Conservation (phyloP, 441 rosid genomes). For the Manihot esculenta region DNA sequence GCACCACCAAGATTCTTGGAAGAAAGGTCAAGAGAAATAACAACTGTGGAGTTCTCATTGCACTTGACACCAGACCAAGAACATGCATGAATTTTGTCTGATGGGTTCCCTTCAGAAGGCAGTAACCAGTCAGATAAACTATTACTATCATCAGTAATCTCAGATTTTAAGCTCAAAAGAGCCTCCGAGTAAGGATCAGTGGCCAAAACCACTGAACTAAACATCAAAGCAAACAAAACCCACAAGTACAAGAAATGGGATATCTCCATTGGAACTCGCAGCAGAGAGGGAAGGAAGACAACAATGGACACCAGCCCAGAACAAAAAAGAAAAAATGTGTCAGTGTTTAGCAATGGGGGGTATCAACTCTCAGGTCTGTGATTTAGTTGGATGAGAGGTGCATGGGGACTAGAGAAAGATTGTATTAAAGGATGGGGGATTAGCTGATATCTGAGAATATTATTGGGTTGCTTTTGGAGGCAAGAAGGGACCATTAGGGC, state of each 20-base stretch:
- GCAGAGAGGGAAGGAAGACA: conserved; percentile 16
- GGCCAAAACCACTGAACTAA: conserved; percentile 24
- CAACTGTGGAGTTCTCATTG: conserved; percentile 48
- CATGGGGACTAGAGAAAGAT: conserved; percentile 75
- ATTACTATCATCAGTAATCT: conserved; percentile 42
- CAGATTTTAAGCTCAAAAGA: conserved; percentile 68
- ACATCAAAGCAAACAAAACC: conserved; percentile 29
- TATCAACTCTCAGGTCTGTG: neutral
- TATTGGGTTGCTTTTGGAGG: conserved; percentile 34
- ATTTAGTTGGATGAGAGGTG: conserved; percentile 32
- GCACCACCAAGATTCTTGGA: conserved; percentile 60
- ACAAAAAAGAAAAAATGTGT: conserved; percentile 1
- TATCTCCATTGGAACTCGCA: conserved; percentile 59
- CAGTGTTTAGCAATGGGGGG: conserved; percentile 14
- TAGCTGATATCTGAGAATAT: conserved; percentile 36
- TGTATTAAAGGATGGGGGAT: conserved; percentile 25
- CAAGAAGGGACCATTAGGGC: conserved; percentile 36
- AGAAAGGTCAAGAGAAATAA: conserved; percentile 62
- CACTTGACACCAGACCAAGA: conserved; percentile 90
- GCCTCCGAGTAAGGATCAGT: conserved; percentile 65
- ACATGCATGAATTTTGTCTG: conserved; percentile 52
- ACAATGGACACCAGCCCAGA: neutral
- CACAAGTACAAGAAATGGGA: conserved; percentile 30
- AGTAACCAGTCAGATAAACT: conserved; percentile 63
- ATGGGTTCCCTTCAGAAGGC: conserved; percentile 33